Conservation (phyloP, 352 stramenopile genomes). For the Lagenidium sp. region DNA sequence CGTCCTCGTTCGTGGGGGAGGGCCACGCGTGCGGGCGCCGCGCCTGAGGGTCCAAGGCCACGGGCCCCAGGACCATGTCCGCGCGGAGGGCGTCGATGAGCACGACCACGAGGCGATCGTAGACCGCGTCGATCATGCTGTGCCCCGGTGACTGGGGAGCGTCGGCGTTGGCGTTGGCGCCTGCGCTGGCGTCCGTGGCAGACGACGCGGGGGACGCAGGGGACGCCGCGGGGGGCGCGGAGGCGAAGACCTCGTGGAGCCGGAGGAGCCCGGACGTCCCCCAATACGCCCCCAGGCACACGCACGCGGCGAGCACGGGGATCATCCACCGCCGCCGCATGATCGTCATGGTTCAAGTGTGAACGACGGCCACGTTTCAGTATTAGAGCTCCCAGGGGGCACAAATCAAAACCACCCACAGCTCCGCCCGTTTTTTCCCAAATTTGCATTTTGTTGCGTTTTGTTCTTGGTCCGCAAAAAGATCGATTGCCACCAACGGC, state of each 20-base stretch:
- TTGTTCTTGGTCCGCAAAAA: too few species aligned
- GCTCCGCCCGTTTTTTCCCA: too few species aligned
- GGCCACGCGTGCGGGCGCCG: too few species aligned
- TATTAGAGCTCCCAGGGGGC: too few species aligned
- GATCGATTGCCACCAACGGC: too few species aligned
- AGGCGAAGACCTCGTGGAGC: constrained; percentile 21
- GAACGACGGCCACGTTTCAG: too few species aligned
- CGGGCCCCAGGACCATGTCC: constrained; percentile 79
- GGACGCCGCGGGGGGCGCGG: too few species aligned
- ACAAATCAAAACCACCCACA: too few species aligned
- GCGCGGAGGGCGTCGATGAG: constrained; percentile 82
- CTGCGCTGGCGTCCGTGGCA: neutral
- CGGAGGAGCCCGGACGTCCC: constrained; percentile 16
- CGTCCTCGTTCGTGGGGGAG: too few species aligned
- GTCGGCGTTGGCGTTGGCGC: neutral
- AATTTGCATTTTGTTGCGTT: too few species aligned
- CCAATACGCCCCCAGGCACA: constrained; percentile 15
- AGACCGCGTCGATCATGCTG: constrained; percentile 16
- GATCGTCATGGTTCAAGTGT: neutral
- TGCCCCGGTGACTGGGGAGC: too few species aligned
- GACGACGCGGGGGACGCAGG: too few species aligned
- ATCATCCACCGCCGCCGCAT: constrained; percentile 1
- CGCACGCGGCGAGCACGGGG: neutral
- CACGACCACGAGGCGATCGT: constrained; percentile 78
- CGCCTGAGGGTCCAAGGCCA: constrained; percentile 23